Conservation (phyloP, 495 filamentous ascomycete species). For the Penicillium simplicissimum region DNA sequence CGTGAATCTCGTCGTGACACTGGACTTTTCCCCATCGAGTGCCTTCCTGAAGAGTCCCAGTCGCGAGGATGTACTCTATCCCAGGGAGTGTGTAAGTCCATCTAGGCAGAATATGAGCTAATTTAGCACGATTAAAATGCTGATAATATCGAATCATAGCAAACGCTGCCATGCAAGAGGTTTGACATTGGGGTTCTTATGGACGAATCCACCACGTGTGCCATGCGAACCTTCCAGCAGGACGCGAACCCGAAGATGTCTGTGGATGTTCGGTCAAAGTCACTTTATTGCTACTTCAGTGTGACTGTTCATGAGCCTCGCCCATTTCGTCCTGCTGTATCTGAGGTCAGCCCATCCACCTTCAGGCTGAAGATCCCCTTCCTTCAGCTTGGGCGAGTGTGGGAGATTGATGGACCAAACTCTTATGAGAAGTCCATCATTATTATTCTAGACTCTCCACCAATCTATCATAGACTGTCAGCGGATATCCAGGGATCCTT, state of each 20-base stretch:
- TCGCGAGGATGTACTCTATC: constrained; percentile 26
- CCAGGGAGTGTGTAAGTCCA: constrained; percentile 21
- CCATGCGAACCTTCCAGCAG: constrained; percentile 31
- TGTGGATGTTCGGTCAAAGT: constrained; percentile 30
- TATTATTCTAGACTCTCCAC: constrained; percentile 64
- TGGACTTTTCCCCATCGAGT: constrained; percentile 23
- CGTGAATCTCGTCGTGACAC: constrained; percentile 13
- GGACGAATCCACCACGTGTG: constrained; percentile 29
- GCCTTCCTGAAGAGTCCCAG: constrained; percentile 32
- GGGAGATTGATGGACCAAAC: constrained; percentile 38
- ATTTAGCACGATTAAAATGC: not conserved
- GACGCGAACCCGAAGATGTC: constrained; percentile 15
- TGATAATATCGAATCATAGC: not conserved
- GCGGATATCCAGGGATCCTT: constrained; percentile 40
- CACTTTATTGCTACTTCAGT: constrained; percentile 34
- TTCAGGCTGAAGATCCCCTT: constrained; percentile 66
- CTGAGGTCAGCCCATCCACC: constrained; percentile 1
- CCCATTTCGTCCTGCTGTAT: not conserved
- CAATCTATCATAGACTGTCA: constrained; percentile 61
- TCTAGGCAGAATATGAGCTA: not conserved
- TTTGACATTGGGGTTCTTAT: constrained; percentile 38
- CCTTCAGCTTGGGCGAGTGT: constrained; percentile 57
- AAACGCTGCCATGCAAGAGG: constrained; percentile 33
- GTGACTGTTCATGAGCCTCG: not conserved
- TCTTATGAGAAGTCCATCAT: constrained; percentile 48